Conservation (phyloP, 306 rosid species). For the Arachis stenosperma region DNA sequence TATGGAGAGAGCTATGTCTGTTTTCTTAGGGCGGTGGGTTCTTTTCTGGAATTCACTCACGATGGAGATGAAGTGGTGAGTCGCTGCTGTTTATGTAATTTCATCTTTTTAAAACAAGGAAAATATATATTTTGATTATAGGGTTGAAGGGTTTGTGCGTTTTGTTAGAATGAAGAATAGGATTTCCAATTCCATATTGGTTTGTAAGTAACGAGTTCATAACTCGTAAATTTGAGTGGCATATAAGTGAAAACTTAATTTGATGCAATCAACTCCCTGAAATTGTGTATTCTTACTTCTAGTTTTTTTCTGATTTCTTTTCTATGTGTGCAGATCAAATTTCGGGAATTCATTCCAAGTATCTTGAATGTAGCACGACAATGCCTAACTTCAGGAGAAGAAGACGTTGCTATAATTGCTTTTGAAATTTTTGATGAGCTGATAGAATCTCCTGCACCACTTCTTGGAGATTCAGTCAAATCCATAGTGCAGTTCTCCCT, state of each 20-base stretch:
- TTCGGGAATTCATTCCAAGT: constrained; percentile 97
- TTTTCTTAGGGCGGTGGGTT: constrained; percentile 89
- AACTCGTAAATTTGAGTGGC: too few relatives aligned
- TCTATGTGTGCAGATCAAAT: constrained; percentile 65
- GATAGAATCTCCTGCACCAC: constrained; percentile 99
- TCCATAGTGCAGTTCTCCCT: constrained; percentile 98
- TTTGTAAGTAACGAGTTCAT: not conserved
- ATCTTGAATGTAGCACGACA: constrained; percentile 91
- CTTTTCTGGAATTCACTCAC: constrained; percentile 91
- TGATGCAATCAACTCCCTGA: not conserved
- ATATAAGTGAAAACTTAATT: too few relatives aligned
- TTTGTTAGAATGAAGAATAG: constrained; percentile 21
- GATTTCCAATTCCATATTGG: constrained; percentile 6
- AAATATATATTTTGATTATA: not conserved
- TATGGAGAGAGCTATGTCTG: constrained; percentile 23
- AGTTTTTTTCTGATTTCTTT: constrained; percentile 16
- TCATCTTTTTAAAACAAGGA: not conserved
- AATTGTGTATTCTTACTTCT: constrained; percentile 17
- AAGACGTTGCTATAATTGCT: constrained; percentile 93
- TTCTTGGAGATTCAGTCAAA: constrained; percentile 95
- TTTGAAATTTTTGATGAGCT: constrained; percentile 98
- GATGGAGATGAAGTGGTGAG: constrained; percentile 96
- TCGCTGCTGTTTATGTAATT: constrained; percentile 23
- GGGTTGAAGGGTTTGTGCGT: not conserved
- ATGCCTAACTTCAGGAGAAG: constrained; percentile 97